phyloP scores from a whole-genome alignment of 129 eudicot genomes.

The Sambucus nigra region DNA sequence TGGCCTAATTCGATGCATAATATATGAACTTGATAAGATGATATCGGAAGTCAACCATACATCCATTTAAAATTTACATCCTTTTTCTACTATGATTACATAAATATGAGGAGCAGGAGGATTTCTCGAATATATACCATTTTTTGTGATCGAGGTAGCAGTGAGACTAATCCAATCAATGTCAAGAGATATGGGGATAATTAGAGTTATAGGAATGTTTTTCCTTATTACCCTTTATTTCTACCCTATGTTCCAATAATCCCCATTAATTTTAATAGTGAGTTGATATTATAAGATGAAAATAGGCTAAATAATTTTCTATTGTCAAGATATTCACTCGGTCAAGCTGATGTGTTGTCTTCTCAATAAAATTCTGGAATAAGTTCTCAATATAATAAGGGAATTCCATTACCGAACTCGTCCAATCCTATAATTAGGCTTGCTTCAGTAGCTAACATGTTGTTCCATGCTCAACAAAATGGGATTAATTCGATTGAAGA shows the following conservation, averaged over 20 bases:
- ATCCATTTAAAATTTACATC: no score
- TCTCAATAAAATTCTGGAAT: constrained; percentile 18
- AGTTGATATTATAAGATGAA: constrained; percentile 22
- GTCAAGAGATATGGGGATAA: constrained; percentile 24
- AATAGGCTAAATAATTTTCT: constrained; percentile 9
- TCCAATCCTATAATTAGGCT: constrained; percentile 15
- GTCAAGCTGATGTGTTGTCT: constrained; percentile 13
- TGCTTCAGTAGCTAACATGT: constrained; percentile 17
- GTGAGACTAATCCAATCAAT: constrained; percentile 17
- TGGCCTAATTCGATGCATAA: no score
- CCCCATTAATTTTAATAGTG: constrained; percentile 17
- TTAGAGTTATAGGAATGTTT: constrained; percentile 17
- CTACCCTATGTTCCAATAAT: constrained; percentile 20
- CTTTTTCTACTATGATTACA: no score
- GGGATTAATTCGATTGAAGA: constrained; percentile 23
- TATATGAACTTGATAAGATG: no score
- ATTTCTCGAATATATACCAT: constrained; percentile 17
- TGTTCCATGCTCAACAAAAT: constrained; percentile 12
- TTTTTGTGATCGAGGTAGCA: constrained; percentile 10
- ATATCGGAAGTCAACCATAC: no score
- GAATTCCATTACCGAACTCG: constrained; percentile 16
- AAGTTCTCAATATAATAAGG: constrained; percentile 32
- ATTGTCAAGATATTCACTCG: constrained; percentile 15
- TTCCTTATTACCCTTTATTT: constrained; percentile 18
- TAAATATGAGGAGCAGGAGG: constrained; percentile 27